A percentile compares a stretch with the other conserved stretches of the same genome.
These are phyloP conservation scores for Aspergillus sclerotioniger DNA, from an alignment of 495 filamentous ascomycete species.

Conservation along the genomic window DNA sequence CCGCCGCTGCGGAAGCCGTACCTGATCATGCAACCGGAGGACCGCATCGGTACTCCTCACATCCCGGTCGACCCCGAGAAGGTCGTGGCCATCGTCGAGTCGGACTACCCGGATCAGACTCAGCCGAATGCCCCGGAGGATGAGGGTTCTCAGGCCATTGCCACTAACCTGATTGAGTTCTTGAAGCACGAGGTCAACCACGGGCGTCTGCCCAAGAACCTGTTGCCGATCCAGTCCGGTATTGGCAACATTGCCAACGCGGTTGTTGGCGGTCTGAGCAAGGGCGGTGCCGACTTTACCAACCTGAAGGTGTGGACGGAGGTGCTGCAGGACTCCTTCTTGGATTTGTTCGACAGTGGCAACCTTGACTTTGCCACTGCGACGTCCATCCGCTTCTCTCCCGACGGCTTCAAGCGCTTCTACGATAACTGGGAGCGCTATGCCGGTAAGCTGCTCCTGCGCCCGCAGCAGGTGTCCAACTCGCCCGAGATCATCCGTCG, in stretches of 20 bases:
- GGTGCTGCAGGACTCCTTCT: slow-evolving; percentile 90
- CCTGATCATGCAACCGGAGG: slow-evolving; percentile 73
- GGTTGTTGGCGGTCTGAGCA: slow-evolving; percentile 79
- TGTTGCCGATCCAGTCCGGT: slow-evolving; percentile 82
- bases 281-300: slow-evolving; percentile 73
- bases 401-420: slow-evolving; percentile 89
- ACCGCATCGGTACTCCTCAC: slow-evolving; percentile 78
- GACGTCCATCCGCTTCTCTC: slow-evolving; percentile 88
- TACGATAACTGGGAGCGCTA: slow-evolving; percentile 84
- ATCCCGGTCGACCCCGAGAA: slow-evolving; percentile 89
- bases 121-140: slow-evolving; percentile 74
- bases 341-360: slow-evolving; percentile 89
- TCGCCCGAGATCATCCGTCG: slow-evolving; percentile 91
- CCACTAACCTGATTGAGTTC: slow-evolving; percentile 81
- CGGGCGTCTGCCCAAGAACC: slow-evolving; percentile 72
- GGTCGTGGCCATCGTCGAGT: slow-evolving; percentile 83
- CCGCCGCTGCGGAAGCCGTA: slow-evolving; percentile 83
- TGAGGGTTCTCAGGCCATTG: slow-evolving; percentile 68
- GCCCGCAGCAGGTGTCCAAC: slow-evolving; percentile 86
- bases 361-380: slow-evolving; percentile 89
- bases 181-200: slow-evolving; percentile 75
- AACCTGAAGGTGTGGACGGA: slow-evolving; percentile 93
- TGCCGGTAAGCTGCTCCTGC: slow-evolving; percentile 78
- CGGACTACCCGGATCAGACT: slow-evolving; percentile 81
- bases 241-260: slow-evolving; percentile 96